Evolutionary conservation across 2,329 filamentous ascomycete genomes (phyloP).

Genomic region (Emergomyces pasteurianus): DNA sequence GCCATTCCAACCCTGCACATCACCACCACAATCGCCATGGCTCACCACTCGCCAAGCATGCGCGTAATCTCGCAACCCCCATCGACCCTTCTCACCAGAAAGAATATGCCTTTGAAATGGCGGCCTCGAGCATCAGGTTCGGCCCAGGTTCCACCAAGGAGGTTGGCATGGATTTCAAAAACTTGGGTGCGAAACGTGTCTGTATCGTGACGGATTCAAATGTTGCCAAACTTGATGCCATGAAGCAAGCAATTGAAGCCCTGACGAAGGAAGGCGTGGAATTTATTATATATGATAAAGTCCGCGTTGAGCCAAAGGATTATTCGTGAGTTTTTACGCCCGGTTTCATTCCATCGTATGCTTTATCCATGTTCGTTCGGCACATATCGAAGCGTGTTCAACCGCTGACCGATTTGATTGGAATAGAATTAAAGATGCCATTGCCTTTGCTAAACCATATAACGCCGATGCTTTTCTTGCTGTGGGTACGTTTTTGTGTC

Average conservation of each 20-base stretch:
- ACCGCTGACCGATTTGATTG: background rate
- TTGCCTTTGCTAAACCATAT: conserved; percentile 71
- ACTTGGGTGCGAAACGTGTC: conserved; percentile 75
- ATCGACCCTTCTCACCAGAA: conserved; percentile 61
- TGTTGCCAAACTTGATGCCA: conserved; percentile 70
- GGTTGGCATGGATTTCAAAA: conserved; percentile 94
- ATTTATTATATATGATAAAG: conserved; percentile 70
- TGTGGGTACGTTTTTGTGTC: conserved; percentile 46
- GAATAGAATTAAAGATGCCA: conserved; percentile 69
- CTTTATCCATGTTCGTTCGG: background rate
- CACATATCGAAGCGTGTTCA: background rate
- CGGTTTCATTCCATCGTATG: background rate
- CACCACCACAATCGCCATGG: conserved; percentile 50
- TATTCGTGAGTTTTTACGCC: conserved; percentile 51
- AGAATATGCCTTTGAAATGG: conserved; percentile 99
- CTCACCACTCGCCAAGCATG: conserved; percentile 33
- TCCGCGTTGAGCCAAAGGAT: conserved; percentile 86
- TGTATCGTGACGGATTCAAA: conserved; percentile 84
- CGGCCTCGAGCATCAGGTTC: conserved; percentile 85
- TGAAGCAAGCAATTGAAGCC: conserved; percentile 77
- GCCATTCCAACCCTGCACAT: conserved; percentile 77
- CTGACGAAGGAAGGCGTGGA: conserved; percentile 65
- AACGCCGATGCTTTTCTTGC: conserved; percentile 81
- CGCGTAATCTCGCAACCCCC: conserved; percentile 61
- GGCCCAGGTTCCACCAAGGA: conserved; percentile 88